These are phyloP conservation scores for Scopulariopsis brevicaulis DNA, from an alignment of 2,329 filamentous ascomycete genomes.

Conservation along the genomic window DNA sequence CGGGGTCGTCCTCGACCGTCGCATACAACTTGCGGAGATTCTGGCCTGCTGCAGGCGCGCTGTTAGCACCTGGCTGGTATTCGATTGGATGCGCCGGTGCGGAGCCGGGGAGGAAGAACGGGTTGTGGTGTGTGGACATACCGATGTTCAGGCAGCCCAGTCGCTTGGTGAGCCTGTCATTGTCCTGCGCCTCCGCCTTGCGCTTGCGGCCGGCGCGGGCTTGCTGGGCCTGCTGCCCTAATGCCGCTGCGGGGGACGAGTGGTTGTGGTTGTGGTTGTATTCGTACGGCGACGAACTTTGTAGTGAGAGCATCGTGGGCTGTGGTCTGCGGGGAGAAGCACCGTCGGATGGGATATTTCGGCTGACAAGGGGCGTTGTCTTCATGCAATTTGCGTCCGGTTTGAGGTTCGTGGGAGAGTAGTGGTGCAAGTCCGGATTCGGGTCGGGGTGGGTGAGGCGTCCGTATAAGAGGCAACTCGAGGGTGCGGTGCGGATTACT, in stretches of 20 bases:
- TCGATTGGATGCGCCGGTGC: slow-evolving; percentile 6
- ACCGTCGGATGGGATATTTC: neutral
- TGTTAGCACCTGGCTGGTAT: neutral
- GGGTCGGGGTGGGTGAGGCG: neutral
- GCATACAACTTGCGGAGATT: slow-evolving; percentile 2
- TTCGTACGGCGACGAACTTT: neutral
- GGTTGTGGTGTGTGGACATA: slow-evolving; percentile 26
- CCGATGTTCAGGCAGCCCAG: slow-evolving; percentile 74
- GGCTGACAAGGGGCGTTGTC: neutral
- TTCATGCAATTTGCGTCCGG: neutral
- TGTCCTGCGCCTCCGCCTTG: slow-evolving; percentile 48
- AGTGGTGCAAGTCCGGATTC: neutral
- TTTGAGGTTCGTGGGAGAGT: neutral
- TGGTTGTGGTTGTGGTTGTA: slow-evolving; percentile 3
- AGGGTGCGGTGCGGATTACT: neutral
- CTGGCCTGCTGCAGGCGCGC: neutral
- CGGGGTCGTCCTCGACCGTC: slow-evolving; percentile 1
- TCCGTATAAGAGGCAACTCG: neutral
- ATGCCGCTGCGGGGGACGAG: slow-evolving; percentile 10
- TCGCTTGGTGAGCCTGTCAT: slow-evolving; percentile 72
- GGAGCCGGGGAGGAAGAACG: slow-evolving; percentile 8
- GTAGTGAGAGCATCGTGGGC: slow-evolving; percentile 3
- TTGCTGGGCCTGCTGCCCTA: slow-evolving; percentile 7
- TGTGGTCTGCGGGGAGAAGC: neutral
- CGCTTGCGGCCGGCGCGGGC: slow-evolving; percentile 32